Evolutionary conservation across 2,329 filamentous ascomycete genomes (phyloP).

Genomic region (Metarhizium anisopliae): DNA sequence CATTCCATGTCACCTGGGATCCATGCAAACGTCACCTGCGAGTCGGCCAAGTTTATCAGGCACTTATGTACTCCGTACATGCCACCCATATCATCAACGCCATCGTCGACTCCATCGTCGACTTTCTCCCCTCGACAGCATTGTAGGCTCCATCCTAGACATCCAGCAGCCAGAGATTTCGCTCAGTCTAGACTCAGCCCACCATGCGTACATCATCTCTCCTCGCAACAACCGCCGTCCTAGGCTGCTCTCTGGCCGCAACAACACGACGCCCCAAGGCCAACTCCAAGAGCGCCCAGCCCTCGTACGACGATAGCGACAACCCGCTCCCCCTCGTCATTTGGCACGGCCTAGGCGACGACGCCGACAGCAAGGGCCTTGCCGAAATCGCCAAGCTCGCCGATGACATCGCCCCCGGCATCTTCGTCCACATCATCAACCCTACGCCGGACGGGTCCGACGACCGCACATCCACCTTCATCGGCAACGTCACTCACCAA

Average conservation of each 20-base stretch:
- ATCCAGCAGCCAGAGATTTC: not conserved
- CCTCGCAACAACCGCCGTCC: constrained; percentile 13
- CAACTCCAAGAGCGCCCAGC: constrained; percentile 12
- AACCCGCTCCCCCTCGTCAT: constrained; percentile 83
- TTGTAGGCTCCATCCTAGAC: not conserved
- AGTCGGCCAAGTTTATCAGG: no score
- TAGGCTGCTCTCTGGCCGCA: constrained; percentile 18
- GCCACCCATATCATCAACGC: no score
- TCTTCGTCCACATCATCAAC: constrained; percentile 30
- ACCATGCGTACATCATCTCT: constrained; percentile 10
- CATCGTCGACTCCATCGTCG: not conserved
- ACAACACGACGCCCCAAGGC: constrained; percentile 11
- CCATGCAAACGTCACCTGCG: no score
- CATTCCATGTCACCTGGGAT: no score
- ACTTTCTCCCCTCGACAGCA: not conserved
- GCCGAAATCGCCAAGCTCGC: constrained; percentile 67
- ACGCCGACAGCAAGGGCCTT: constrained; percentile 70
- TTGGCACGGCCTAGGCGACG: constrained; percentile 80
- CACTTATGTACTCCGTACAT: no score
- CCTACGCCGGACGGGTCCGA: constrained; percentile 34
- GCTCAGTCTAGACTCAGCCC: not conserved
- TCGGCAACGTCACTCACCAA: constrained; percentile 81
- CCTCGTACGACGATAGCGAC: constrained; percentile 33
- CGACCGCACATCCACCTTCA: constrained; percentile 79
- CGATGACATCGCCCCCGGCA: constrained; percentile 66